Base-by-base conservation (phyloP, 164 flowering plant genomes). In the Sedum album region DNA sequence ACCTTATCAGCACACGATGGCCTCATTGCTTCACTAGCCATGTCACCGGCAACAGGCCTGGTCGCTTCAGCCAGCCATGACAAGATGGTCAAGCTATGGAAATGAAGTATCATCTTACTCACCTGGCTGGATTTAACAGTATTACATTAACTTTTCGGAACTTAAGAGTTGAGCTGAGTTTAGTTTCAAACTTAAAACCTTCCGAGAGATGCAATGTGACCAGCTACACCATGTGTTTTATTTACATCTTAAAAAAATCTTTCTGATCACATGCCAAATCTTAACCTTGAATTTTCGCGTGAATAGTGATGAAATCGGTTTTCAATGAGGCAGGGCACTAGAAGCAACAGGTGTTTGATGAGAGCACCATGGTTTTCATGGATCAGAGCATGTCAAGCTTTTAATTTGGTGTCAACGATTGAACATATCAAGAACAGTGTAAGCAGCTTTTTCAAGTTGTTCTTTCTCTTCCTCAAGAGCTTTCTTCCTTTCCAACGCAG, bases 31-130 rank as follows among this genome's bases (percentile, higher is more conserved):
- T 76, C 86, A 10, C 76, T 89, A 73, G 86, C 90, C 9, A 83
- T 76, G 20, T 87, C 95, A n/a, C 66, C 82, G 1, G 78, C 57
- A 15, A 77, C 81, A 3, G 86, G 88, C 31, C 51, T 84, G 77
- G 84, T 87, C 67, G 90, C 91, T 46, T 83, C 95, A 1, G 88
- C 91, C 1, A 87, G 91, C 51, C 91, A 87, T 51, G 91, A 87
- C 70, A 86, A 82, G 78, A 69, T 71, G 39, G 84, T 89, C 53
- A 89, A 85, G 74, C 83, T 89, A 23, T 89, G 90, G 91, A 85
- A 86, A 77, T 89, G 72, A 81, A 61, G 30, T 26, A 14, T 49
- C 57, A 6, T 49, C 26, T 49, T 18, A 2, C 8, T 10, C 4
- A 42, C 48, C 13, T 15, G 17, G 17, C 48, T 8, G 48, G 48